Conservation (phyloP, 768 basidiomycete species). For the Lactarius indigo region DNA sequence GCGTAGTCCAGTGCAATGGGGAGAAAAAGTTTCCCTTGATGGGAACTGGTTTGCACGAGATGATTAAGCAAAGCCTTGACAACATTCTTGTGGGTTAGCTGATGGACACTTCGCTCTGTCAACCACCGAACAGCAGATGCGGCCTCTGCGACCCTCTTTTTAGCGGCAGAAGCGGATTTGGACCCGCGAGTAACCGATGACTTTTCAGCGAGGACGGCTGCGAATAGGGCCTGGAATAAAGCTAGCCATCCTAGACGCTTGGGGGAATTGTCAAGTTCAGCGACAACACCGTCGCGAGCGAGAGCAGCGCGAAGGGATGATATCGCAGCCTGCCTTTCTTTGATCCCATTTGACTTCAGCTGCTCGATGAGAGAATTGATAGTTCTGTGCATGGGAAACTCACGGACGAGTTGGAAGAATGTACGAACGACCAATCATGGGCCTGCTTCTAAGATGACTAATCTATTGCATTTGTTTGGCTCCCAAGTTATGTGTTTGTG, state of each 20-base stretch:
- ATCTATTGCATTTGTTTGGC: constrained; percentile 20
- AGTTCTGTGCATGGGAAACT: constrained; percentile 35
- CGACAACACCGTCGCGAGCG: constrained; percentile 43
- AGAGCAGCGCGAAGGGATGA: constrained; percentile 49
- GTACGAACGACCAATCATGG: background rate
- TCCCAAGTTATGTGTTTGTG: background rate
- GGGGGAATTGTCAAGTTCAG: constrained; percentile 39
- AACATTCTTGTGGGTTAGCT: constrained; percentile 50
- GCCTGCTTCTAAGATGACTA: constrained; percentile 4
- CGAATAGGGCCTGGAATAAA: constrained; percentile 72
- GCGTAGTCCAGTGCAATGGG: constrained; percentile 77
- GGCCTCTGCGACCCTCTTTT: constrained; percentile 61
- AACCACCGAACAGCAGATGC: constrained; percentile 71
- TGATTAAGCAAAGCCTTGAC: constrained; percentile 60
- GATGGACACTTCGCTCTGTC: constrained; percentile 55
- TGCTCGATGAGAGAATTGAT: constrained; percentile 47
- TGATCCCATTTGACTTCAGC: constrained; percentile 61
- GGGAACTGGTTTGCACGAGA: constrained; percentile 55
- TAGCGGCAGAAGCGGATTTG: constrained; percentile 43
- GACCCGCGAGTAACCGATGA: constrained; percentile 37
- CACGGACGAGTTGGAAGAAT: constrained; percentile 7
- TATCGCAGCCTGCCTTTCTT: constrained; percentile 66
- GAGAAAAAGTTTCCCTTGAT: constrained; percentile 50
- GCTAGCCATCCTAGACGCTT: constrained; percentile 51
- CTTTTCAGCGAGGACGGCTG: constrained; percentile 61